Evolutionary conservation across 495 filamentous ascomycete species (phyloP), one percentile per base, ranked within the genome.

Genomic region (Achaetomiella virescens): DNA sequence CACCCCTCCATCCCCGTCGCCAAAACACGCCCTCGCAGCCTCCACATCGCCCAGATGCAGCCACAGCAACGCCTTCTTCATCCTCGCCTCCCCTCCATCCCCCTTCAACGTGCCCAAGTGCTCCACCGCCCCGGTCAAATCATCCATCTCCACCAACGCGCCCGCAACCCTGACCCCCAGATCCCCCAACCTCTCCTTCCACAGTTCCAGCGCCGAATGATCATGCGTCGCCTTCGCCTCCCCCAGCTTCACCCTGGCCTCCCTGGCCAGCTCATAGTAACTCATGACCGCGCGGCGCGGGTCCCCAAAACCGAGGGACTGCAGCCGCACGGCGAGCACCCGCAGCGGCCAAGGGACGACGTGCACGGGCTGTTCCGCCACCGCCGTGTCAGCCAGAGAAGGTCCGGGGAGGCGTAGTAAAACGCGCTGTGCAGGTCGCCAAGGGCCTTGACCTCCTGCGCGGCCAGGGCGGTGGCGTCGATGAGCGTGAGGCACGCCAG

Each of bases 281-380:
- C 84, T 85, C 68, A 87, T 89, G 37, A 98, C 84, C n/a, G 85
- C 84, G 48, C 89, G 77, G n/a, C 91, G 78, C 37, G 84, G 78
- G 70, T 97, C 93, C 15, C 82, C 84, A 61, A 89, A 92, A 1
- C 87, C 89, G 36, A 96, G 82, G 14, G 86, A 87, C 61, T 95
- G 90, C 31, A 97, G 77, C 3, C 91, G 77, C 21, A 96, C 86
- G 2, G 82, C 84, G 10, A 97, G 74, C 2, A 96, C 80, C 5
- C 92, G 80, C 44, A 98, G 77, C 46, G 86, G 84, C 93, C 93
- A 98, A 8, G 92, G 92, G 0, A 89, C 85, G 3, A 92, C 76
- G 68, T 86, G 84, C 12, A 58, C 65, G 36, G 63, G 41, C 14
- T 25, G 20, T 9, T 46, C 43, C 49, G 10, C 36, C 21, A 25